These are phyloP conservation scores for Podaxis sp. DNA, from an alignment of 768 basidiomycete species.

Conservation along the genomic window DNA sequence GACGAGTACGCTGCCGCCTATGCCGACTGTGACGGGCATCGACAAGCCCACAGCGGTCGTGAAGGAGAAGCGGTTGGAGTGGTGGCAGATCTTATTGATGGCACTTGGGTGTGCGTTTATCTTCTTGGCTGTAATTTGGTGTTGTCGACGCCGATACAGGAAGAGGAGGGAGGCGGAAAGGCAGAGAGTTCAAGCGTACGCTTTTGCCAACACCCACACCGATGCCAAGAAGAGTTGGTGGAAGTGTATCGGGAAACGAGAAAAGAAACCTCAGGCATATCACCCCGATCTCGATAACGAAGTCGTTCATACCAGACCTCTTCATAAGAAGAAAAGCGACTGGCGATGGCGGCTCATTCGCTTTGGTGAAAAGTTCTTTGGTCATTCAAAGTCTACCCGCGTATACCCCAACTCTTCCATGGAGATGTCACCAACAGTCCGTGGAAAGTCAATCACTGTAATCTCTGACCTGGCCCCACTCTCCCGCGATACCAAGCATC, in stretches of 20 bases:
- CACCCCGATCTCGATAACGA: conserved; percentile 3
- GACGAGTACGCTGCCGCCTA: conserved; percentile 42
- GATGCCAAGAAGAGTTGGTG: neutral
- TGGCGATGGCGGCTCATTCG: conserved; percentile 34
- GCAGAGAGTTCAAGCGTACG: conserved; percentile 15
- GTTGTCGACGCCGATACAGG: conserved; percentile 67
- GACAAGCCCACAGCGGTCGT: conserved; percentile 38
- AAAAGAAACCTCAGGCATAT: neutral
- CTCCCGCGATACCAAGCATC: neutral
- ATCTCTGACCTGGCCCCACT: neutral
- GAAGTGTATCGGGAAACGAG: neutral
- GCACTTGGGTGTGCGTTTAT: conserved; percentile 78
- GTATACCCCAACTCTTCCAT: conserved; percentile 20
- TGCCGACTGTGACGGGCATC: conserved; percentile 58
- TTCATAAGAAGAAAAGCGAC: neutral
- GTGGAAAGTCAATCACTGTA: conserved; percentile 28
- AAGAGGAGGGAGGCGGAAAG: conserved; percentile 54
- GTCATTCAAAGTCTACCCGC: conserved; percentile 36
- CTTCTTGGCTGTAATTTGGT: conserved; percentile 60
- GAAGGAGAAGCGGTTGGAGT: conserved; percentile 45
- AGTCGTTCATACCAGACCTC: neutral
- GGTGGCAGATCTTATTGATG: conserved; percentile 90
- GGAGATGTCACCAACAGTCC: conserved; percentile 40
- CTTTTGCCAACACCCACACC: neutral
- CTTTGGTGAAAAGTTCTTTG: conserved; percentile 59